Percentiles rank a stretch among this genome's conserved stretches.
Evolutionary conservation across 2,329 filamentous ascomycete species (phyloP).

Genomic region (Colletotrichum lupini): DNA sequence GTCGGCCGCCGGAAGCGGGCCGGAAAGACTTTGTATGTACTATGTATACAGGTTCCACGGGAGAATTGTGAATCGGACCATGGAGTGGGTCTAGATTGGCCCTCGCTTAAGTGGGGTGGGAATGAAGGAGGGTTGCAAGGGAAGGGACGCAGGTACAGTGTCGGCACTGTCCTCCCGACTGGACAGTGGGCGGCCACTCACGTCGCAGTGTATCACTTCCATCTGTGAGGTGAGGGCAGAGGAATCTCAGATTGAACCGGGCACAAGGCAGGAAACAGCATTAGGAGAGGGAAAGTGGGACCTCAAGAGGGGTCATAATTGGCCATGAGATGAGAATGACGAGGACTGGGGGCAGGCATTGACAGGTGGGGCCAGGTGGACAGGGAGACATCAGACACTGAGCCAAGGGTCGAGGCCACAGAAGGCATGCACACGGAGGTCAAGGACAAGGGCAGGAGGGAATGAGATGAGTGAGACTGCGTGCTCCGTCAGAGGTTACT

Average conservation of each 20-base stretch:
- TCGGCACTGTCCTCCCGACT: conserved; percentile 6
- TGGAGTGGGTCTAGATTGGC: conserved; percentile 17
- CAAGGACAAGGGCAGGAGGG: conserved; percentile 11
- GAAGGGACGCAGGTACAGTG: conserved; percentile 14
- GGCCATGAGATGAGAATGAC: neutral
- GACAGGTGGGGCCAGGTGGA: conserved; percentile 1
- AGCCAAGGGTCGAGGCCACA: neutral
- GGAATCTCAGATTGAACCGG: neutral
- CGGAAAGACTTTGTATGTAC: conserved; percentile 11
- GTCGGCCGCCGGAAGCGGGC: conserved; percentile 22
- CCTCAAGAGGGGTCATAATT: neutral
- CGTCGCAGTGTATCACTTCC: too few relatives aligned
- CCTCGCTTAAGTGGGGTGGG: neutral
- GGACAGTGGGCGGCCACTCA: neutral
- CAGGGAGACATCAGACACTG: neutral
- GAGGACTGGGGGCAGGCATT: neutral
- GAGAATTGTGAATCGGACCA: conserved; percentile 22
- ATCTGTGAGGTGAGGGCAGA: neutral
- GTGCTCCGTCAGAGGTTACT: neutral
- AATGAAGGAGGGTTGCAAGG: conserved; percentile 11
- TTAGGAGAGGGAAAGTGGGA: neutral
- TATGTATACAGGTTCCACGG: conserved; percentile 1
- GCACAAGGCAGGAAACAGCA: neutral
- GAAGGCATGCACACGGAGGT: neutral
- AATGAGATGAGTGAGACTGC: neutral